A percentile compares a stretch with the other conserved stretches of the same genome.
phyloP scores from a whole-genome alignment of 352 stramenopile species.

The Elongisporangium prolatum region DNA sequence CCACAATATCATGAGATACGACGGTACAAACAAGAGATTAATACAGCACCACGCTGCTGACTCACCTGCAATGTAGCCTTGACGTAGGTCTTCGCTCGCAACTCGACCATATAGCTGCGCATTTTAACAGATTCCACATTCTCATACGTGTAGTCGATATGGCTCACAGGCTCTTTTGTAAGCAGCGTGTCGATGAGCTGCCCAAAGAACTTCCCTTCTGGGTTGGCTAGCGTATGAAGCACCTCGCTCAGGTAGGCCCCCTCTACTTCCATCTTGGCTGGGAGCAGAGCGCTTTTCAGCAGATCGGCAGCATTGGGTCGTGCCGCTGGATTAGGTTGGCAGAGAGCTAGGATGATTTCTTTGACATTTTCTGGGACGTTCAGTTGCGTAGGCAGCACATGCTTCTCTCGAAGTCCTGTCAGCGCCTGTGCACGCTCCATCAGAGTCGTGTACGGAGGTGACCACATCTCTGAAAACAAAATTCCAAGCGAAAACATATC shows the following conservation, averaged over 20 bases:
- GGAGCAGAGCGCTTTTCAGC: slow-evolving; percentile 58
- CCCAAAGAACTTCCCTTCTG: slow-evolving; percentile 86
- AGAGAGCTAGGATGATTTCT: slow-evolving; percentile 86
- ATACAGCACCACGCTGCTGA: background rate
- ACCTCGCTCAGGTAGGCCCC: slow-evolving; percentile 78
- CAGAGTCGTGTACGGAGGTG: slow-evolving; percentile 86
- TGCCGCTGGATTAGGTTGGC: slow-evolving; percentile 63
- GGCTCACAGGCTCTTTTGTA: slow-evolving; percentile 63
- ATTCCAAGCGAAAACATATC: slow-evolving; percentile 96
- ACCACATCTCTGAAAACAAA: slow-evolving; percentile 96
- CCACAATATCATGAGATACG: background rate
- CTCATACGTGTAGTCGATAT: slow-evolving; percentile 87
- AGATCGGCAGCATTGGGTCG: slow-evolving; percentile 73
- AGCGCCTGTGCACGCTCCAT: slow-evolving; percentile 87
- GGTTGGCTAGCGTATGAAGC: slow-evolving; percentile 83
- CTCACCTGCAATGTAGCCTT: slow-evolving; percentile 58
- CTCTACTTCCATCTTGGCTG: slow-evolving; percentile 83
- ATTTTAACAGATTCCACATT: slow-evolving; percentile 79
- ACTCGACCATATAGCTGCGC: slow-evolving; percentile 53
- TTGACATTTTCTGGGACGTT: slow-evolving; percentile 77
- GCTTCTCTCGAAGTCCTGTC: slow-evolving; percentile 65
- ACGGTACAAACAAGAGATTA: background rate
- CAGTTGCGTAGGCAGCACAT: slow-evolving; percentile 49
- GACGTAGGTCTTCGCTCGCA: slow-evolving; percentile 64
- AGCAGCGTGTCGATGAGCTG: slow-evolving; percentile 81